Evolutionary conservation across 2,329 filamentous ascomycete species (phyloP).

Genomic region (Aspergillus fumigatus): DNA sequence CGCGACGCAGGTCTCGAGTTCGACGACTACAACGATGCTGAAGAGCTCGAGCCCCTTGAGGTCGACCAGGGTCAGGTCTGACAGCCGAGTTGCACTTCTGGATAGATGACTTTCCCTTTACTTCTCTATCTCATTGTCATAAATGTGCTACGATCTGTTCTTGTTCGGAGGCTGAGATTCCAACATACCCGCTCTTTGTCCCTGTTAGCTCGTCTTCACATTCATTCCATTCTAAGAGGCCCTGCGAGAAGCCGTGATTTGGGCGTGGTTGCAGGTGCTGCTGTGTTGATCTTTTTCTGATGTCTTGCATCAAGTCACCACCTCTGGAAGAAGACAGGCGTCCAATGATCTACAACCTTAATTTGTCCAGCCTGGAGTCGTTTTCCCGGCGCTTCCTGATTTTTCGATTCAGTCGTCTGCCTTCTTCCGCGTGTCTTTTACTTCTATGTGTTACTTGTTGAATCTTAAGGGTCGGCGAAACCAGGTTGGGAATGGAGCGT

Average conservation of each 20-base stretch:
- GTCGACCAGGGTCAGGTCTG: conserved; percentile 28
- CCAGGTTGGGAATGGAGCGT: conserved; percentile 24
- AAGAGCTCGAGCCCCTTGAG: conserved; percentile 36
- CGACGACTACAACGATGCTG: conserved; percentile 44
- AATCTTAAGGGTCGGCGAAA: conserved; percentile 26
- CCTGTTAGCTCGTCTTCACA: conserved; percentile 8
- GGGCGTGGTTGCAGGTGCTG: conserved; percentile 6
- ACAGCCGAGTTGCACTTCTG: conserved; percentile 2
- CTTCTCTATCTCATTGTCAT: conserved; percentile 4
- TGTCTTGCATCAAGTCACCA: not conserved
- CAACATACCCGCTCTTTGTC: conserved; percentile 21
- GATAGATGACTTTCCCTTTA: not conserved
- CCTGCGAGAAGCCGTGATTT: conserved; percentile 6
- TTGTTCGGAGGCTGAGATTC: conserved; percentile 18
- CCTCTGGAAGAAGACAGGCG: not conserved
- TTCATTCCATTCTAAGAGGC: conserved; percentile 1
- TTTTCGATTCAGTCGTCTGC: not conserved
- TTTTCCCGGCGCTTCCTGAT: not conserved
- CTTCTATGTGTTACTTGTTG: conserved; percentile 13
- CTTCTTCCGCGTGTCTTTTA: conserved; percentile 1
- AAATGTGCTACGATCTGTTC: conserved; percentile 27
- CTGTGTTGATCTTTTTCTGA: not conserved
- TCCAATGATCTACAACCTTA: not conserved
- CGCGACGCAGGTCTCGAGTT: conserved; percentile 46
- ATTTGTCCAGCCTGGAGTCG: not conserved